A percentile compares a stretch with the other conserved stretches of the same genome.
Evolutionary conservation across 345 rosid genomes (phyloP).

Genomic region (Syzygium aromaticum): DNA sequence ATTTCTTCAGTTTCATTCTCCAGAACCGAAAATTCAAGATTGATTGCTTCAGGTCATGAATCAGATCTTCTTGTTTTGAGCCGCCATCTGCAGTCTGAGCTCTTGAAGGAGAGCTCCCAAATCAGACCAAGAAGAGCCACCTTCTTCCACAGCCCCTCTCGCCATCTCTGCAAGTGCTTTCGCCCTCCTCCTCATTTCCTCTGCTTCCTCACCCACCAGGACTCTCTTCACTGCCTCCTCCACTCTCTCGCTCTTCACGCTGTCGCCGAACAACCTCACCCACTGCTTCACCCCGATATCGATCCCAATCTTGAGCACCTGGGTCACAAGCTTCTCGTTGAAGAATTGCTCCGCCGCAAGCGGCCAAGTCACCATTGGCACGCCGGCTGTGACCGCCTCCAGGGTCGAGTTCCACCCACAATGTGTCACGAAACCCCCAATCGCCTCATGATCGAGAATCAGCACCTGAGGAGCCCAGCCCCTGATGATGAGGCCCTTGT

Average conservation of each 20-base stretch:
- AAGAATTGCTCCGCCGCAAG: constrained; percentile 44
- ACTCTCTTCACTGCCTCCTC: too few relatives aligned
- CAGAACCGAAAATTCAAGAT: not conserved
- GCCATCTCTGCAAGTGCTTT: constrained; percentile 10
- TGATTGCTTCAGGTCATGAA: not conserved
- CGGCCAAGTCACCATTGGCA: constrained; percentile 66
- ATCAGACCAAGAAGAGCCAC: constrained; percentile 32
- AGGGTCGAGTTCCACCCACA: constrained; percentile 71
- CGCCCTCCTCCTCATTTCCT: constrained; percentile 22
- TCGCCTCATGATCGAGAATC: constrained; percentile 53
- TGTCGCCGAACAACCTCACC: too few relatives aligned
- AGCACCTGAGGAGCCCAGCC: constrained; percentile 58
- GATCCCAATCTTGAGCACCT: constrained; percentile 34
- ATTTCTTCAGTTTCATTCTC: not conserved
- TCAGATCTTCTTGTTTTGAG: not conserved
- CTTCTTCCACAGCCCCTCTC: constrained; percentile 22
- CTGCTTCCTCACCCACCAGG: too few relatives aligned
- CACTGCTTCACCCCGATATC: not conserved
- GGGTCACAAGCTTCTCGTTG: constrained; percentile 48
- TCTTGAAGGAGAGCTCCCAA: constrained; percentile 12
- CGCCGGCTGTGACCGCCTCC: constrained; percentile 41
- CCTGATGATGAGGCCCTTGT: constrained; percentile 19
- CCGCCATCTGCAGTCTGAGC: not conserved
- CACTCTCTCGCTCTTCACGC: too few relatives aligned
- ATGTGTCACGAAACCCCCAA: constrained; percentile 60